A percentile compares a stretch with the other conserved stretches of the same genome.
Conservation (phyloP, 1,139 yeast genomes). For the Geotrichum australiense region DNA sequence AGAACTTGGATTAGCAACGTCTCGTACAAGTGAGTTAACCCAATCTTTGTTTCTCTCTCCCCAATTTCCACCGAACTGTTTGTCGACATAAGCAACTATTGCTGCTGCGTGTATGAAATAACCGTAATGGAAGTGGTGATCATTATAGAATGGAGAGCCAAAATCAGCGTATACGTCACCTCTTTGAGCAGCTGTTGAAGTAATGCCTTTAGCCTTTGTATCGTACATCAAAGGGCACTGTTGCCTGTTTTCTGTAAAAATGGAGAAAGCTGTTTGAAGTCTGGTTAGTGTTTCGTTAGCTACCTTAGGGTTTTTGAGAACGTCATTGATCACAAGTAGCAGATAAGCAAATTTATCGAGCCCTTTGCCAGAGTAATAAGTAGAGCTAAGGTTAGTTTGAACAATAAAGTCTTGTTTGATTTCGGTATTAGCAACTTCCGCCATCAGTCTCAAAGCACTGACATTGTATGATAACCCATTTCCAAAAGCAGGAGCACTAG, state of each 20-base stretch:
- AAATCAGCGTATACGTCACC: conserved; percentile 51
- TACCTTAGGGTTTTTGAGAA: conserved; percentile 48
- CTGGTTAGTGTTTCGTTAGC: conserved; percentile 43
- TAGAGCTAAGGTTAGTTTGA: conserved; percentile 46
- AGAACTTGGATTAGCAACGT: conserved; percentile 65
- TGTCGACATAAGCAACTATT: conserved; percentile 59
- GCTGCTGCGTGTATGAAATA: conserved; percentile 76
- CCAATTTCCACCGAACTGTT: conserved; percentile 55
- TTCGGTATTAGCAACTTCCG: conserved; percentile 52
- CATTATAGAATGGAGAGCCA: conserved; percentile 67
- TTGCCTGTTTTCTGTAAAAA: conserved; percentile 47
- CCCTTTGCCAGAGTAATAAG: conserved; percentile 56
- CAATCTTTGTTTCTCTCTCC: conserved; percentile 51
- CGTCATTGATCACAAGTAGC: conserved; percentile 54
- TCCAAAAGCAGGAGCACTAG: conserved; percentile 37
- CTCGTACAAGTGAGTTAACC: conserved; percentile 62
- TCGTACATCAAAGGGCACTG: conserved; percentile 61
- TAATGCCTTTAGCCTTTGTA: conserved; percentile 57
- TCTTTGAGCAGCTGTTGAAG: conserved; percentile 49
- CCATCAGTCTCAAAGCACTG: conserved; percentile 50
- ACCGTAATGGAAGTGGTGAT: conserved; percentile 79
- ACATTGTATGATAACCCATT: conserved; percentile 46
- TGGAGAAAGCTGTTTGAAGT: conserved; percentile 48
- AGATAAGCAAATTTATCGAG: conserved; percentile 70
- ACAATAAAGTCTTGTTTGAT: conserved; percentile 49